Evolutionary conservation across 768 basidiomycete genomes (phyloP), one percentile per base, ranked within the genome.

Genomic region (Phaeotremella fagi): DNA sequence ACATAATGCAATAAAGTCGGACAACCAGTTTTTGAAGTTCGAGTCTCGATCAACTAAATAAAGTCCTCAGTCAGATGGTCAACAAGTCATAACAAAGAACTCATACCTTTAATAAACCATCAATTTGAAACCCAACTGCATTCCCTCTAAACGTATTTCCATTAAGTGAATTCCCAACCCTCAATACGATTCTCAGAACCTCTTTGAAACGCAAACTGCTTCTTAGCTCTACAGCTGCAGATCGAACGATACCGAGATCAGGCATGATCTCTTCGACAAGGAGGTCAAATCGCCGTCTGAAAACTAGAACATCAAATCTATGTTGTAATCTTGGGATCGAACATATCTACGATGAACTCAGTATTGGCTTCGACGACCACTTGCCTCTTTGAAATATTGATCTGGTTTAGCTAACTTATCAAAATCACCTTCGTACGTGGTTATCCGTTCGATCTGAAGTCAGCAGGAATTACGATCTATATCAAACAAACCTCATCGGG

Each of bases 1-100:
- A 94, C 71, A 68, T 90, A 94, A 71, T 94, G 91, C 12, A 95
- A 78, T n/a, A 97, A 77, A 0, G 90, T 94, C 0, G 90, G 89
- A 60, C 88, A 92, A 5, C 82, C 82, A 0, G 81, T 45, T 52
- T 82, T 84, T 0, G 81, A 82, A 0, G 88, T 87, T 74, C 82
- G 88, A 6, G 85, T 90, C 61, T 91, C 89, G 66, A 83, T 85
- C 75, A 90, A 75, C 90, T 94, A 57, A 23, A 2, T n/a, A n/a
- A n/a, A n/a, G n/a, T n/a, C n/a, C n/a, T n/a, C n/a, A n/a, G n/a
- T n/a, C n/a, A n/a, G n/a, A n/a, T n/a, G n/a, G n/a, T n/a, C n/a
- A n/a, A n/a, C n/a, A n/a, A n/a, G 28, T 47, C 28, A 3, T n/a
- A 14, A 26, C n/a, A 45, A 16, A 23, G 4, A 35, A 7, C 16